Evolutionary conservation across 768 basidiomycete species (phyloP).

Genomic region (Tylopilus subfusipes): DNA sequence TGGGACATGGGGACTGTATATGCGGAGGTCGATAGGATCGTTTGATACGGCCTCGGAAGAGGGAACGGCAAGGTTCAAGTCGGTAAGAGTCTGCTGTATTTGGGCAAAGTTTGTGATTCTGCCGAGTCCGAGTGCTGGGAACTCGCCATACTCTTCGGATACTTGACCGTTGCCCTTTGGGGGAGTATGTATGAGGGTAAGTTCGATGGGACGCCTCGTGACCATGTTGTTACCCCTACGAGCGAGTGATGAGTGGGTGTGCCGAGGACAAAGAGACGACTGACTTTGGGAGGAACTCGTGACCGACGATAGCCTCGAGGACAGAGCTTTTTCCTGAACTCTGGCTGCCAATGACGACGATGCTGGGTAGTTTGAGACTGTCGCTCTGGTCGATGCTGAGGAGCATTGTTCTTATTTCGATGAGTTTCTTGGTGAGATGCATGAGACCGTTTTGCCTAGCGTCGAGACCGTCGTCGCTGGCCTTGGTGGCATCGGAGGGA

Average conservation of each 20-base stretch:
- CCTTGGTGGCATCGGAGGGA: conserved; percentile 51
- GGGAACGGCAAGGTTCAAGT: conserved; percentile 92
- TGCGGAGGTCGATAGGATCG: conserved; percentile 94
- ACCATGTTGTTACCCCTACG: conserved; percentile 98
- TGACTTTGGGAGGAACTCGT: conserved; percentile 97
- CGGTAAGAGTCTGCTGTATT: conserved; percentile 89
- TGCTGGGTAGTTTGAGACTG: conserved; percentile 89
- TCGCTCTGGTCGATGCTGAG: conserved; percentile 96
- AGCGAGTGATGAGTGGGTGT: not conserved
- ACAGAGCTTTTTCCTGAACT: conserved; percentile 99
- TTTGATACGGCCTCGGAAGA: conserved; percentile 87
- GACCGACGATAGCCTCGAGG: conserved; percentile 94
- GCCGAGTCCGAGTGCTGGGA: conserved; percentile 84
- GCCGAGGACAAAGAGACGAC: conserved; percentile 30
- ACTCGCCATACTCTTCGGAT: conserved; percentile 85
- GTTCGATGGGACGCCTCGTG: conserved; percentile 94
- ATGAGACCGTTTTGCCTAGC: conserved; percentile 78
- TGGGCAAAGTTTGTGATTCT: conserved; percentile 88
- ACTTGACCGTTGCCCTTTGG: conserved; percentile 45
- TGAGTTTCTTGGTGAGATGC: conserved; percentile 91
- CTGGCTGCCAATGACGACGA: conserved; percentile 97
- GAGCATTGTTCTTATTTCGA: conserved; percentile 94
- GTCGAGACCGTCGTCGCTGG: conserved; percentile 36
- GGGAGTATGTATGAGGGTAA: conserved; percentile 93
- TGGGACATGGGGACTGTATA: conserved; percentile 93